Conservation (phyloP, 495 filamentous ascomycete genomes). For the Letharia columbiana region DNA sequence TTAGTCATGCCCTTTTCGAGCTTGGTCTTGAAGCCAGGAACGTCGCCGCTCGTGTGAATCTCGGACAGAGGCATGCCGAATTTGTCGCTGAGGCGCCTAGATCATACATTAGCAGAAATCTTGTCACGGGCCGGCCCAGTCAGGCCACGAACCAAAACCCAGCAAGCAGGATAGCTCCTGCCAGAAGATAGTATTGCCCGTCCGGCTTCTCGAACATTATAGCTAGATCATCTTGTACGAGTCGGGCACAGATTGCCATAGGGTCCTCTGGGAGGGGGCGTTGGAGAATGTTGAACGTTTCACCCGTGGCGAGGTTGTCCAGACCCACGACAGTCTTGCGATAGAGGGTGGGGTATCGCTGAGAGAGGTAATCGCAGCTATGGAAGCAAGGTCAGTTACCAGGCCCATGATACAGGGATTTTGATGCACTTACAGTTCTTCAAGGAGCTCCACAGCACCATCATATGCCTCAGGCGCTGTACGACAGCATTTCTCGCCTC, state of each 20-base stretch:
- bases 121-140: neutral
- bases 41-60: conserved; percentile 75
- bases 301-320: conserved; percentile 61
- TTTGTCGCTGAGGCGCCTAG: conserved; percentile 68
- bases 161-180: conserved; percentile 68
- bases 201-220: conserved; percentile 76
- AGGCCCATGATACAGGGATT: neutral
- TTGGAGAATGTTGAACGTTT: conserved; percentile 60
- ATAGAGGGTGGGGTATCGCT: conserved; percentile 70
- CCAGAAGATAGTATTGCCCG: conserved; percentile 77
- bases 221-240: conserved; percentile 79
- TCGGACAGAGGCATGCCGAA: conserved; percentile 74
- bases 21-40: conserved; percentile 69
- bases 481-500: conserved; percentile 58
- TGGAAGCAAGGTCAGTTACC: neutral
- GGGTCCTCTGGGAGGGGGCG: conserved; percentile 71
- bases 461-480: conserved; percentile 70
- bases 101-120: neutral
- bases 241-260: conserved; percentile 63
- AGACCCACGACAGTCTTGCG: conserved; percentile 55
- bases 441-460: conserved; percentile 69
- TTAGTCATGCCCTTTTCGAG: conserved; percentile 78
- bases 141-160: conserved; percentile 55
- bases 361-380: conserved; percentile 62
- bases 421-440: conserved; percentile 51